phyloP scores from a whole-genome alignment of 495 filamentous ascomycete genomes.

The Penicillium nucicola region DNA sequence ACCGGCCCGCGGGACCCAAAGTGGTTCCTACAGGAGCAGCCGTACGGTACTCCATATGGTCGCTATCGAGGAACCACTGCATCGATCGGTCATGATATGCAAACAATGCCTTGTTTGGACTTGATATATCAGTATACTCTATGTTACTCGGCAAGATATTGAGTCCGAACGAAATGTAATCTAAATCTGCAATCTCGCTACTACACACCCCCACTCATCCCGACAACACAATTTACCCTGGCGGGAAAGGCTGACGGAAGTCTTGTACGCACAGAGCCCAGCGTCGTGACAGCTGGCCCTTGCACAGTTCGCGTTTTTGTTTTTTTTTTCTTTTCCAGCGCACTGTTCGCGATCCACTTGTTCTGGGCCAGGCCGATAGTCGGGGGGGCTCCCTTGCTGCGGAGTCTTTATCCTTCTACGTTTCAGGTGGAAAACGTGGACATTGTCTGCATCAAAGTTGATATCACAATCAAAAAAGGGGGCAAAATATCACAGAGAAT shows the following conservation, averaged over 20 bases:
- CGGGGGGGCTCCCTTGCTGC: slow-evolving; percentile 14
- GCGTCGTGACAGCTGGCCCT: slow-evolving; percentile 26
- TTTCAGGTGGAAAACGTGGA: slow-evolving; percentile 12
- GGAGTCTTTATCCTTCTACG: not conserved
- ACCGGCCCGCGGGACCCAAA: slow-evolving; percentile 17
- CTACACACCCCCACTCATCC: not conserved
- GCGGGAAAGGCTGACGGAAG: slow-evolving; percentile 12
- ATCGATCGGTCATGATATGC: not conserved
- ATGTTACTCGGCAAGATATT: too few species aligned
- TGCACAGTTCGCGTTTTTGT: slow-evolving; percentile 6
- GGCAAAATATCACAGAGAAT: too few species aligned
- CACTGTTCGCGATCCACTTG: slow-evolving; percentile 1
- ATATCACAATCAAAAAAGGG: not conserved
- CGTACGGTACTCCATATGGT: slow-evolving; percentile 12
- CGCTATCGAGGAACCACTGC: not conserved
- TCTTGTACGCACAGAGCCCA: slow-evolving; percentile 8
- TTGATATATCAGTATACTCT: too few species aligned
- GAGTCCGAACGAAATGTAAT: too few species aligned
- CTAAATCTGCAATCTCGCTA: too few species aligned
- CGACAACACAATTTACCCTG: slow-evolving; percentile 8
- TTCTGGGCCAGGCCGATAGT: not conserved
- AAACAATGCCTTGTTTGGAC: too few species aligned
- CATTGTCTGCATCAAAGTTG: slow-evolving; percentile 8
- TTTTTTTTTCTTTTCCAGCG: not conserved
- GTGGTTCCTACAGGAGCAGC: slow-evolving; percentile 9